phyloP scores from a whole-genome alignment of 176 grass and related monocot genomes.

The Eragrostis nindensis region DNA sequence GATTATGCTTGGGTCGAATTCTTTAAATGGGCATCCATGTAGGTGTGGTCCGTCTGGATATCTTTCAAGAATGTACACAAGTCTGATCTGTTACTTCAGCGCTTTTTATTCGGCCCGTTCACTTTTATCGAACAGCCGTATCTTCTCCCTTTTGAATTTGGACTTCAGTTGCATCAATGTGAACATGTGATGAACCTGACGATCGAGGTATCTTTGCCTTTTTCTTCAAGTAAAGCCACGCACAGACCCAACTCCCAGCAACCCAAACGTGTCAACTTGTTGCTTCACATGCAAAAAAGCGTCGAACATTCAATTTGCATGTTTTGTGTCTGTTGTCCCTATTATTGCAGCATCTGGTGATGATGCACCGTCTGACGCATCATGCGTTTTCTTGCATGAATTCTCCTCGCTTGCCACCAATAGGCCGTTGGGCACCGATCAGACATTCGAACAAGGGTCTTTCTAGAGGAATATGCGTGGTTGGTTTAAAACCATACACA shows the following conservation, averaged over 20 bases:
- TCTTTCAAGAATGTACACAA: not conserved
- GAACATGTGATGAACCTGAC: not conserved
- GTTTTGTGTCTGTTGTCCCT: not conserved
- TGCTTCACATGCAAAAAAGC: not conserved
- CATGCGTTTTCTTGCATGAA: not conserved
- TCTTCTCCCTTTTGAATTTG: not conserved
- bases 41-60: not conserved
- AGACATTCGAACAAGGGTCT: not conserved
- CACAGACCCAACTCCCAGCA: not conserved
- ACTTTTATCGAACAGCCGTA: no score
- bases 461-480: constrained; percentile 26
- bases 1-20: no score
- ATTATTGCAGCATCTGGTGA: not conserved
- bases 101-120: no score
- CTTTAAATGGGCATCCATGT: not conserved
- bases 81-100: not conserved
- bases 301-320: not conserved
- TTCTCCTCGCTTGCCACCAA: not conserved
- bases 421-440: not conserved
- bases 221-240: not conserved
- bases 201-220: not conserved
- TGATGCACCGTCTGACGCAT: constrained; percentile 38
- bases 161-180: not conserved
- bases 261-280: not conserved
- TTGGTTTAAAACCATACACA: constrained; percentile 6